Percentiles rank a stretch among this genome's conserved stretches.
These are phyloP conservation scores for Daldinia sp. DNA, from an alignment of 2,329 filamentous ascomycete species.

Conservation along the genomic window DNA sequence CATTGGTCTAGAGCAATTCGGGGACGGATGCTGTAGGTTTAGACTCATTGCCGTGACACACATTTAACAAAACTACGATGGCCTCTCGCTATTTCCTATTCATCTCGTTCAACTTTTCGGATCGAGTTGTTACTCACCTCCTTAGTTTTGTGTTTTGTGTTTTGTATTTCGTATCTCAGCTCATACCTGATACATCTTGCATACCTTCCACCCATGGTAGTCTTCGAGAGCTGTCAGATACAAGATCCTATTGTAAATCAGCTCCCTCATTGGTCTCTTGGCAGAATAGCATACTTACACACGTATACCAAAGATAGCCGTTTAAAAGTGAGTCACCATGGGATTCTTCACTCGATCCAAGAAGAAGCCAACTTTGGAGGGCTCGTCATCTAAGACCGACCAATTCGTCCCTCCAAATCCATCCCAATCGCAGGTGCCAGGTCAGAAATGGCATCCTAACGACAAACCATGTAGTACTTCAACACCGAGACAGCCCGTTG, in stretches of 20 bases:
- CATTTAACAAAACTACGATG: constrained; percentile 24
- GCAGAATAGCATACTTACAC: constrained; percentile 5
- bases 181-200: too few relatives aligned
- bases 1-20: constrained; percentile 20
- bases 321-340: constrained; percentile 19
- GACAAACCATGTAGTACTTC: constrained; percentile 37
- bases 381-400: constrained; percentile 2
- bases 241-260: constrained; percentile 14
- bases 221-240: constrained; percentile 13
- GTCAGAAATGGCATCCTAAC: constrained; percentile 34
- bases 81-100: constrained; percentile 19
- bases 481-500: constrained; percentile 33
- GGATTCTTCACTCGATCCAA: constrained; percentile 33
- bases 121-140: constrained; percentile 8
- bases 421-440: constrained; percentile 21
- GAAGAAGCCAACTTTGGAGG: constrained; percentile 24
- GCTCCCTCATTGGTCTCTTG: constrained; percentile 20
- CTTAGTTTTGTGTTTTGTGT: background rate
- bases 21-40: constrained; percentile 16
- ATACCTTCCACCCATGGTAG: too few relatives aligned
- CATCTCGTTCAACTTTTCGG: constrained; percentile 20
- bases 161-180: constrained; percentile 10
- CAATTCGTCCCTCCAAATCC: constrained; percentile 8
- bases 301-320: constrained; percentile 13
- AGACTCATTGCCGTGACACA: constrained; percentile 24